phyloP scores from a whole-genome alignment of 164 flowering plant species.

The Annona cherimola region DNA sequence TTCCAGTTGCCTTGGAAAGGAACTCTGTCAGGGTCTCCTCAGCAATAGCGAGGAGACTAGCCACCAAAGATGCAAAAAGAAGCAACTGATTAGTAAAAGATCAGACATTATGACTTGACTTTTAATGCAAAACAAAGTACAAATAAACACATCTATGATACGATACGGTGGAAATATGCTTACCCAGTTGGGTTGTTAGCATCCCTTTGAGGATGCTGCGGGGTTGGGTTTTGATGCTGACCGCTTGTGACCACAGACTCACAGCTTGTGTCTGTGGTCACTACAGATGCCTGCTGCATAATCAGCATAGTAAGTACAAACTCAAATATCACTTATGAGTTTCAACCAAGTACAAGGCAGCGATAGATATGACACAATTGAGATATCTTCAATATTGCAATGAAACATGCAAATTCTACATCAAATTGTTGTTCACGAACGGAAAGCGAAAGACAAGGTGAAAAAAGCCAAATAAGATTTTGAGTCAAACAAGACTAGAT shows the following conservation, averaged over 20 bases:
- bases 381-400: neutral
- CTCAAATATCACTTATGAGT: neutral
- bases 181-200: constrained; percentile 62
- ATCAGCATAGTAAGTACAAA: neutral
- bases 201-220: constrained; percentile 73
- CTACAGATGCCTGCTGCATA: constrained; percentile 41
- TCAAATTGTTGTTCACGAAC: neutral
- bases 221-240: constrained; percentile 66
- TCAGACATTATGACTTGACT: neutral
- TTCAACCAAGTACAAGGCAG: neutral
- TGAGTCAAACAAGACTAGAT: no score
- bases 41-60: constrained; percentile 62
- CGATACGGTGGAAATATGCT: neutral
- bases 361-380: neutral
- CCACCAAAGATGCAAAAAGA: neutral
- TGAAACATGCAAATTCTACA: neutral
- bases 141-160: neutral
- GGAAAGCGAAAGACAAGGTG: no score
- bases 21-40: constrained; percentile 97
- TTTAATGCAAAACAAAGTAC: no score
- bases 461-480: no score
- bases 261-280: constrained; percentile 79
- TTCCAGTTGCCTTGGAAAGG: constrained; percentile 94
- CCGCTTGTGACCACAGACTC: constrained; percentile 82
- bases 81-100: neutral